Base-by-base conservation (phyloP, 2,329 filamentous ascomycete species). In the Plectosphaerella plurivora region DNA sequence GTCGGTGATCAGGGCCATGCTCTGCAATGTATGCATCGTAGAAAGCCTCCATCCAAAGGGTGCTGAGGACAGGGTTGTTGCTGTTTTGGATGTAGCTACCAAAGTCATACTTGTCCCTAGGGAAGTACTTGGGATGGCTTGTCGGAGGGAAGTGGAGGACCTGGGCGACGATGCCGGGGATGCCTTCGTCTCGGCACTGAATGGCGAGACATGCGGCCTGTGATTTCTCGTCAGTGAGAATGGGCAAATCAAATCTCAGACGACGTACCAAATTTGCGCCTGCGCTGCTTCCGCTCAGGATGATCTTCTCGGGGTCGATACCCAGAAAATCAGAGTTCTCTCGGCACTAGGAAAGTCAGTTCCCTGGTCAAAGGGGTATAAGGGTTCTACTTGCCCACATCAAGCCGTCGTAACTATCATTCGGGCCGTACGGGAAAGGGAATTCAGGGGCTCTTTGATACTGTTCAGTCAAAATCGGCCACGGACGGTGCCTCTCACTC, bases 371-470 rank as follows among this genome's bases (percentile, higher is more conserved):
- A n/a, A 25, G 37, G 9, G 2, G 16, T 7, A 18, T 4, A 2
- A 6, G 5, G n/a, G 22, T 6, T 2, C 4, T 16, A 45, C 57
- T 12, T 60, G 70, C 68, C 69, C 69, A 73, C 62, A 65, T 58
- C 16, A 71, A 53, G 1, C 61, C 65, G 50, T 73, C 69, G 37
- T 66, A 67, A 55, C 63, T 63, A 59, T 73, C 71, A 36, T 72
- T 57, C 2, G 66, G 44, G 9, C 65, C 60, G 6, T 59, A 60
- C 2, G 71, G 69, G 54, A 68, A 73, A 6, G 60, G 58, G 47
- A 65, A 63, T 53, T 73, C 68, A 2, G 70, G 70, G 7, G 70
- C 70, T 57, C 67, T 71, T 45, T 16, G 22, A 3, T n/a, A 16
- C 25, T 16, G 20, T 22, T 22, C 5, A 16, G 20, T 24, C 22